Percentiles rank a stretch among this genome's conserved stretches.
Evolutionary conservation across 441 rosid genomes (phyloP).

Genomic region (Syzygium malaccense): DNA sequence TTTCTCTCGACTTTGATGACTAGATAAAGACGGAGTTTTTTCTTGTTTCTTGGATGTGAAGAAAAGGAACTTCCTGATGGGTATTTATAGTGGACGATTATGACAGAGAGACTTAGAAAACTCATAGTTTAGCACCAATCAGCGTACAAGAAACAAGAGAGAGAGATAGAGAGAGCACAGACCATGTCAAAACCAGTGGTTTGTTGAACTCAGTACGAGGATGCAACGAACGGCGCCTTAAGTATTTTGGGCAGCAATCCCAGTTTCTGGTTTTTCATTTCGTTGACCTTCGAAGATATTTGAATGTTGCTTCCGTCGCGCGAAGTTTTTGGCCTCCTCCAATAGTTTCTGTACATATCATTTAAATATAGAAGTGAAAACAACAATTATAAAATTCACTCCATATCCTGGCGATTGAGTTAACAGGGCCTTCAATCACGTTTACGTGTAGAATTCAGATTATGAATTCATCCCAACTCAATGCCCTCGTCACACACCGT

Average conservation of each 20-base stretch:
- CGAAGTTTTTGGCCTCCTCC: not conserved
- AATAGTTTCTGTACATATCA: not conserved
- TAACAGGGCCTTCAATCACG: not conserved
- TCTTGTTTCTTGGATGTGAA: not conserved
- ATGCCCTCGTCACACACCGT: too few relatives aligned
- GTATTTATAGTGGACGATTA: not conserved
- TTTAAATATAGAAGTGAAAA: too few relatives aligned
- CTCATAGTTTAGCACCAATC: not conserved
- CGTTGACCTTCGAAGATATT: not conserved
- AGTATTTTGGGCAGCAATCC: not conserved
- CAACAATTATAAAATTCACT: too few relatives aligned
- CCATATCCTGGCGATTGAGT: not conserved
- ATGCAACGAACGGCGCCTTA: not conserved
- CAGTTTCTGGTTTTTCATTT: not conserved
- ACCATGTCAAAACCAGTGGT: not conserved
- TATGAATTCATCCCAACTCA: too few relatives aligned
- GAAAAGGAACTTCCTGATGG: not conserved
- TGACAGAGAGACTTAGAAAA: not conserved
- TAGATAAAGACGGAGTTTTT: not conserved
- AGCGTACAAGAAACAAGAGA: not conserved
- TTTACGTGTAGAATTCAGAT: too few relatives aligned
- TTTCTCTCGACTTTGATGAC: not conserved
- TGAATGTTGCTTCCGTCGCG: not conserved
- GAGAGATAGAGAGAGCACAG: not conserved
- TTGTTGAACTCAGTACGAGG: not conserved